Percentiles rank a stretch among this genome's conserved stretches.
Evolutionary conservation across 2,329 filamentous ascomycete genomes (phyloP).

Genomic region (Penicillium sp.): DNA sequence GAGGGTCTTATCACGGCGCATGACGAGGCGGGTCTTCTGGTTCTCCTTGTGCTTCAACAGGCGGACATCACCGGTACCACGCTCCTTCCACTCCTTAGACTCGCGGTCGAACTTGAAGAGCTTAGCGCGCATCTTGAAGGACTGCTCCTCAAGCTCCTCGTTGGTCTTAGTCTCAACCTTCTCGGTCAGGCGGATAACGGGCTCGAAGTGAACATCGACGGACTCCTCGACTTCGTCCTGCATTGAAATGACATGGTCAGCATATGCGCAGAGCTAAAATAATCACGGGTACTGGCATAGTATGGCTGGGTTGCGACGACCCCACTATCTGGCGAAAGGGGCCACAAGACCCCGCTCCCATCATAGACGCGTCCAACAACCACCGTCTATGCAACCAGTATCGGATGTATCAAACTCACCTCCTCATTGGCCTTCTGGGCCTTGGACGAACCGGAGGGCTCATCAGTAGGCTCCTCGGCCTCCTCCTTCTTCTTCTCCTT

Average conservation of each 20-base stretch:
- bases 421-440: conserved; percentile 63
- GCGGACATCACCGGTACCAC: conserved; percentile 92
- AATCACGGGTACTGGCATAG: not conserved
- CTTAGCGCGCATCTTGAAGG: conserved; percentile 99
- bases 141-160: conserved; percentile 95
- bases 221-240: conserved; percentile 77
- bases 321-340: conserved; percentile 16
- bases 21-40: conserved; percentile 93
- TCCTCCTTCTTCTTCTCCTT: conserved; percentile 95
- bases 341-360: conserved; percentile 8
- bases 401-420: conserved; percentile 47
- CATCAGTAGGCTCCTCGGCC: conserved; percentile 70
- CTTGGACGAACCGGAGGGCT: conserved; percentile 86
- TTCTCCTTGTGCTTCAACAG: conserved; percentile 99
- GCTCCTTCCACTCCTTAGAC: conserved; percentile 96
- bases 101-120: conserved; percentile 97
- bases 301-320: conserved; percentile 3
- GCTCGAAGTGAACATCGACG: conserved; percentile 94
- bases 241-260: conserved; percentile 3
- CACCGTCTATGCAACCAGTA: conserved; percentile 8
- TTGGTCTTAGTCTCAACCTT: conserved; percentile 97
- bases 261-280: not conserved
- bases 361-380: not conserved
- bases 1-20: conserved; percentile 99
- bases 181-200: conserved; percentile 92